phyloP scores from a whole-genome alignment of 257 asterid species.

The Echites panduratus region DNA sequence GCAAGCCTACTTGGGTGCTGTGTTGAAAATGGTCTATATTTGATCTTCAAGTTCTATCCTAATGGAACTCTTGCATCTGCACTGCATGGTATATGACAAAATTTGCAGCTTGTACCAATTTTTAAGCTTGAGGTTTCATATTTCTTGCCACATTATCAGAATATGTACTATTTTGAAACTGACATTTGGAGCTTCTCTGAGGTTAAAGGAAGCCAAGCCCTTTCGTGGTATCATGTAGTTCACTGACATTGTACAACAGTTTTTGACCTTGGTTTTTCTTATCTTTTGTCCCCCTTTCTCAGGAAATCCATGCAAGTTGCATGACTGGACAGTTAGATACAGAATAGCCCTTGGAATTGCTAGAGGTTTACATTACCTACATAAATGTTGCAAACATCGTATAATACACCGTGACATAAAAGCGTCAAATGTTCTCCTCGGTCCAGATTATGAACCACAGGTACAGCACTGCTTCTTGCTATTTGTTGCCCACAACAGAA shows the following conservation, averaged over 20 bases:
- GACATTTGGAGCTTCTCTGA: background rate
- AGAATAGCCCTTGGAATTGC: conserved; percentile 66
- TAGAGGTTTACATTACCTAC: conserved; percentile 71
- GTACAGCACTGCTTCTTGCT: conserved; percentile 18
- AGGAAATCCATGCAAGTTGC: conserved; percentile 37
- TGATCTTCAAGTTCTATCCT: conserved; percentile 59
- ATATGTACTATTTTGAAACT: background rate
- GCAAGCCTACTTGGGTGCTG: conserved; percentile 67
- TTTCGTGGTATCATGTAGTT: background rate
- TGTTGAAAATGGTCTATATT: conserved; percentile 70
- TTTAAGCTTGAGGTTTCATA: background rate
- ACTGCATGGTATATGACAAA: conserved; percentile 43
- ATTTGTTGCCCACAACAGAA: background rate
- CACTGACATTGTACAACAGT: background rate
- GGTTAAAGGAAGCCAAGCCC: background rate
- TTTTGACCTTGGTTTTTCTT: background rate
- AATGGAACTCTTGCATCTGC: conserved; percentile 74
- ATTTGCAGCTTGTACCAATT: background rate
- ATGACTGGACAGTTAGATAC: conserved; percentile 65
- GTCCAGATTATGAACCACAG: conserved; percentile 73
- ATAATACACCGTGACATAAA: conserved; percentile 86
- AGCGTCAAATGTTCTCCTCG: conserved; percentile 83
- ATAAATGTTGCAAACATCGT: conserved; percentile 80
- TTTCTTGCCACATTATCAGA: background rate
- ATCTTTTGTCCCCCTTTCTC: background rate